A percentile compares a stretch with the other conserved stretches of the same genome.
phyloP scores from a whole-genome alignment of 2,329 filamentous ascomycete species.

The Colletotrichum sp. region DNA sequence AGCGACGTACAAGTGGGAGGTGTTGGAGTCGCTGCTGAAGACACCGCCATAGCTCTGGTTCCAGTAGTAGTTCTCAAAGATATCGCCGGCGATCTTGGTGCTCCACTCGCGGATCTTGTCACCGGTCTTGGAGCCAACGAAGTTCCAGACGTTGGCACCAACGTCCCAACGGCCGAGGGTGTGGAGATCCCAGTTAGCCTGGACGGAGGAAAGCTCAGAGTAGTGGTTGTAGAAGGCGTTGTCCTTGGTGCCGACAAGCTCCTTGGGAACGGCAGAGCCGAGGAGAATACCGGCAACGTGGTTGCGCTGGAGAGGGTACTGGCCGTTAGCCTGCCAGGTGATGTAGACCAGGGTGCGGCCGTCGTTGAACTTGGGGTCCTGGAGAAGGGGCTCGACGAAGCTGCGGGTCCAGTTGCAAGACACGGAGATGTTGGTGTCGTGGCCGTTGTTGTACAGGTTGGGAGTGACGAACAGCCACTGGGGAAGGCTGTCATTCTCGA shows the following conservation, averaged over 20 bases:
- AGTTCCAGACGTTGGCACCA: slow-evolving; percentile 70
- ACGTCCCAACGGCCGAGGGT: slow-evolving; percentile 76
- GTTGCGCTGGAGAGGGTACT: slow-evolving; percentile 67
- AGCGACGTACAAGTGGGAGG: slow-evolving; percentile 33
- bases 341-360: slow-evolving; percentile 63
- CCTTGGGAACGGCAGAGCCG: slow-evolving; percentile 71
- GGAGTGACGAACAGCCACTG: slow-evolving; percentile 4
- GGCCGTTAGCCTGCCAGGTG: slow-evolving; percentile 81
- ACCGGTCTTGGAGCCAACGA: slow-evolving; percentile 66
- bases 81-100: slow-evolving; percentile 36
- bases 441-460: slow-evolving; percentile 4
- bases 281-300: slow-evolving; percentile 73
- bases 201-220: slow-evolving; percentile 62
- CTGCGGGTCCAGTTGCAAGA: slow-evolving; percentile 55
- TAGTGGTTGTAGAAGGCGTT: slow-evolving; percentile 76
- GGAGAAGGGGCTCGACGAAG: slow-evolving; percentile 59
- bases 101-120: slow-evolving; percentile 50
- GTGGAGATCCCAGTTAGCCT: slow-evolving; percentile 46
- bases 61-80: slow-evolving; percentile 43
- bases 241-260: slow-evolving; percentile 72
- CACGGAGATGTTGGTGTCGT: slow-evolving; percentile 9
- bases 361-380: slow-evolving; percentile 55
- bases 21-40: slow-evolving; percentile 38
- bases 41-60: slow-evolving; percentile 60
- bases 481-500: not conserved